Evolutionary conservation across 441 rosid species (phyloP), one percentile per base, ranked within the genome.

Genomic region (Brassica balearica): DNA sequence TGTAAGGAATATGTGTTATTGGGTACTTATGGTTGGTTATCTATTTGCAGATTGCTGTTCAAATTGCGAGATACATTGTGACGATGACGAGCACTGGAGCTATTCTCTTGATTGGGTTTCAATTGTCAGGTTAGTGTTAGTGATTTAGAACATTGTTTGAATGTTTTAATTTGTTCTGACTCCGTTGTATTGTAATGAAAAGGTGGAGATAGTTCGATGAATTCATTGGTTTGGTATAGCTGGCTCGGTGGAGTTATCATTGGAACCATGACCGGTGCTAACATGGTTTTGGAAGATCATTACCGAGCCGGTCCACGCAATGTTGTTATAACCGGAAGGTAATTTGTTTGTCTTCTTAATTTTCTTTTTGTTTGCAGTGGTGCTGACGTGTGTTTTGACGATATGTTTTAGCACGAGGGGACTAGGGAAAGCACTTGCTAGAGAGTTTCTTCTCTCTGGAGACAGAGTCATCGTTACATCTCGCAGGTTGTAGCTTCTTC

Each of bases 261-360:
- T 65, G 97, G 97, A 77, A 91, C 98, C 0, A 92, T 92, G 97
- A 89, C 86, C 53, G 98, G 98, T 27, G 85, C 97, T 71, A 92
- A 95, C 80, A 86, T 88, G 90, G 98, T 90, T 81, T 85, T 95
- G 53, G 98, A 92, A 66, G 97, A 95, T 63, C 95, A 91, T 68
- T 92, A 94, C 84, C 86, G 95, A 79, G 92, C 97, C 25, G 97
- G 97, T 79, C 97, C 98, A 0, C 89, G 97, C 6, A 91, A 95
- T 83, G 94, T 95, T 81, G 97, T 95, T 65, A 87, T 95, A 43
- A 95, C 98, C 20, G 97, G 98, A 88, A 95, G 98, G 98, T 91
- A 32, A 46, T 62, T 32, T 46, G 46, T 68, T 63, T 53, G 15
- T 55, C 20, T 4, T 71, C 15, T 55, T 36, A 36, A 55, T 72